A percentile compares a stretch with the other conserved stretches of the same genome.
Evolutionary conservation across 2,329 filamentous ascomycete species (phyloP).

Genomic region (Mycosphaerella sp.): DNA sequence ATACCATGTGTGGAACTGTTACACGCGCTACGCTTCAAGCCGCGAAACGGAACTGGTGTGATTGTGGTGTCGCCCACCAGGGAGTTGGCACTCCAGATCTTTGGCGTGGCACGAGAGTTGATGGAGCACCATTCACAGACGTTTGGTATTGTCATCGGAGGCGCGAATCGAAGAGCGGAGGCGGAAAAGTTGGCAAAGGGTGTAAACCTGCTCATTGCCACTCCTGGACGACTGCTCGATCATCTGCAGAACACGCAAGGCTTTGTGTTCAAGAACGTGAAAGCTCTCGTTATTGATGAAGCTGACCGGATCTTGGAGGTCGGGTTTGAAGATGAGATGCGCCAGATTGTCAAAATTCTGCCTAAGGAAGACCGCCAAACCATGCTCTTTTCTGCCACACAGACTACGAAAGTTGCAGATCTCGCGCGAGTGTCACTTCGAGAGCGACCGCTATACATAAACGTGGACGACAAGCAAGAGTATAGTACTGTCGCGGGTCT

Average conservation of each 20-base stretch:
- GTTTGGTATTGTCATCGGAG: conserved; percentile 92
- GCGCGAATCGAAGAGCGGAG: conserved; percentile 83
- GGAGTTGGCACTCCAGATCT: conserved; percentile 92
- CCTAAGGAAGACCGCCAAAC: conserved; percentile 84
- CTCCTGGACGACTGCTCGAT: conserved; percentile 85
- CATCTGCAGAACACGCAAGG: conserved; percentile 87
- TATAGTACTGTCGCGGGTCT: conserved; percentile 88
- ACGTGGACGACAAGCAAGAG: conserved; percentile 85
- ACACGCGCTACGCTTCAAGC: conserved; percentile 84
- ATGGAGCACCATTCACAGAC: conserved; percentile 93
- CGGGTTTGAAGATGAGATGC: conserved; percentile 98
- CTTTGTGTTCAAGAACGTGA: conserved; percentile 88
- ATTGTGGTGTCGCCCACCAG: conserved; percentile 89
- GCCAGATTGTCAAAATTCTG: conserved; percentile 90
- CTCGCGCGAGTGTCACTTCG: conserved; percentile 88
- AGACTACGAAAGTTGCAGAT: conserved; percentile 98
- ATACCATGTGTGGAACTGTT: conserved; percentile 94
- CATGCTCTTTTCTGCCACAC: conserved; percentile 97
- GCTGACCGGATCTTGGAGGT: conserved; percentile 95
- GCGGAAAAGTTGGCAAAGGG: conserved; percentile 91
- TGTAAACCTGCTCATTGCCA: conserved; percentile 90
- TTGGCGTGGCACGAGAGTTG: conserved; percentile 86
- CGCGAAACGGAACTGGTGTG: conserved; percentile 83
- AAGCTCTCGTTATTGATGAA: conserved; percentile 90
- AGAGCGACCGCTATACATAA: conserved; percentile 90